Conservation (phyloP, 2,329 filamentous ascomycete species). For the Sporothrix humicola region DNA sequence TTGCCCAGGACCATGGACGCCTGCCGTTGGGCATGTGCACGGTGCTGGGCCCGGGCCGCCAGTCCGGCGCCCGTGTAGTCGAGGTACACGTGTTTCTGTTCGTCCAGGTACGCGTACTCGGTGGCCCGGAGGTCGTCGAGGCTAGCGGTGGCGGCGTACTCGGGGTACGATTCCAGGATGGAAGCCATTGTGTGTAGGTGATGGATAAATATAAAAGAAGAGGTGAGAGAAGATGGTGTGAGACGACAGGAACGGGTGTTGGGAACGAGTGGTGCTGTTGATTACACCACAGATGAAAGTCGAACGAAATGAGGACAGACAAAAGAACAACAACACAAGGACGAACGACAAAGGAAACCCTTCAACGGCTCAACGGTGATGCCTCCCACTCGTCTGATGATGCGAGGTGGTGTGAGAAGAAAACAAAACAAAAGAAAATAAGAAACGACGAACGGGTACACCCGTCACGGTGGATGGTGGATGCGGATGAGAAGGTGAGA, state of each 20-base stretch:
- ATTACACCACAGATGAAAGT: too few relatives aligned
- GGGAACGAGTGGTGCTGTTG: too few relatives aligned
- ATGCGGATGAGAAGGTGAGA: neutral
- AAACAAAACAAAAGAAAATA: neutral
- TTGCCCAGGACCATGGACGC: constrained; percentile 46
- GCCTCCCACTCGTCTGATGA: neutral
- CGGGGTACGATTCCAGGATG: constrained; percentile 43
- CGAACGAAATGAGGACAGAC: too few relatives aligned
- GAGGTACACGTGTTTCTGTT: constrained; percentile 49
- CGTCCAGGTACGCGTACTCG: constrained; percentile 49
- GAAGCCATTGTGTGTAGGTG: neutral
- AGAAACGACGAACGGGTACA: constrained; percentile 5
- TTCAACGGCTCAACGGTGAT: neutral
- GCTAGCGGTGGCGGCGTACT: constrained; percentile 44
- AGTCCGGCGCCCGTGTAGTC: constrained; percentile 52
- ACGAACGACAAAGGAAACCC: too few relatives aligned
- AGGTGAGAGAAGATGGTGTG: neutral
- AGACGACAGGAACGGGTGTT: neutral
- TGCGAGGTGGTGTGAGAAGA: neutral
- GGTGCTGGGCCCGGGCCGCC: constrained; percentile 45
- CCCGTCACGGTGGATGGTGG: neutral
- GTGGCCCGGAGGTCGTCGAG: constrained; percentile 45
- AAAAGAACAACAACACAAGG: neutral
- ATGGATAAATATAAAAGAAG: neutral
- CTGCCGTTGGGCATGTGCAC: constrained; percentile 44